Percentiles rank a stretch among this genome's conserved stretches.
Evolutionary conservation across 345 rosid species (phyloP).

Genomic region (Gossypium australe): DNA sequence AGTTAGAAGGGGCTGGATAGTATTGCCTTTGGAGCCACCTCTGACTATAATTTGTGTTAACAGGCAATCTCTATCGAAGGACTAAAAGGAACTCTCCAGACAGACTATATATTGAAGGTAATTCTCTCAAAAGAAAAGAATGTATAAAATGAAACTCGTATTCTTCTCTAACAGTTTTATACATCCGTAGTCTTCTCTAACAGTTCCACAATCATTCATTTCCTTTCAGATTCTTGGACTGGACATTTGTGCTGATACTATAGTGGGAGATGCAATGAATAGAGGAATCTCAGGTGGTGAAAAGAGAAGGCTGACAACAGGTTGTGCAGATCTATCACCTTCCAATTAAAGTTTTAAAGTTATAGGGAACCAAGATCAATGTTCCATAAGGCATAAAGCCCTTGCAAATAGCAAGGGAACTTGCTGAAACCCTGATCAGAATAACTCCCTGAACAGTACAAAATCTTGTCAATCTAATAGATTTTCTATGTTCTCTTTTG

Average conservation of each 20-base stretch:
- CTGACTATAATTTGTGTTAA: not conserved
- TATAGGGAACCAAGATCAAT: not conserved
- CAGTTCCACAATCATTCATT: not conserved
- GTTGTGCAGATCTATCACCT: constrained; percentile 20
- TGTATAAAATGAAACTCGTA: not conserved
- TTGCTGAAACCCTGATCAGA: not conserved
- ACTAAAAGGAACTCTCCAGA: constrained; percentile 36
- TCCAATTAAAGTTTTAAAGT: not conserved
- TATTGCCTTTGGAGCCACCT: not conserved
- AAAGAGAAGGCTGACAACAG: constrained; percentile 46
- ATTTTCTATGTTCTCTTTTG: constrained; percentile 10
- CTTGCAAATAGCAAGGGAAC: not conserved
- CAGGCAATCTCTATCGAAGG: constrained; percentile 51
- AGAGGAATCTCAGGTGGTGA: constrained; percentile 63
- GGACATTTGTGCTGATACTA: constrained; percentile 57
- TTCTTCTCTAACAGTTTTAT: not conserved
- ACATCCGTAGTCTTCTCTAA: not conserved
- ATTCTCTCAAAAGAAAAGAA: not conserved
- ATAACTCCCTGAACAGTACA: not conserved
- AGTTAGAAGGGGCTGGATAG: not conserved
- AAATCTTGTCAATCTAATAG: not conserved
- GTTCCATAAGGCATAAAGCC: not conserved
- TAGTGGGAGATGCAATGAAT: constrained; percentile 64
- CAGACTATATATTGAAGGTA: constrained; percentile 56
- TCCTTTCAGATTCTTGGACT: constrained; percentile 55